Conservation (phyloP, 805 yeast species). For the Candida incommunis region DNA sequence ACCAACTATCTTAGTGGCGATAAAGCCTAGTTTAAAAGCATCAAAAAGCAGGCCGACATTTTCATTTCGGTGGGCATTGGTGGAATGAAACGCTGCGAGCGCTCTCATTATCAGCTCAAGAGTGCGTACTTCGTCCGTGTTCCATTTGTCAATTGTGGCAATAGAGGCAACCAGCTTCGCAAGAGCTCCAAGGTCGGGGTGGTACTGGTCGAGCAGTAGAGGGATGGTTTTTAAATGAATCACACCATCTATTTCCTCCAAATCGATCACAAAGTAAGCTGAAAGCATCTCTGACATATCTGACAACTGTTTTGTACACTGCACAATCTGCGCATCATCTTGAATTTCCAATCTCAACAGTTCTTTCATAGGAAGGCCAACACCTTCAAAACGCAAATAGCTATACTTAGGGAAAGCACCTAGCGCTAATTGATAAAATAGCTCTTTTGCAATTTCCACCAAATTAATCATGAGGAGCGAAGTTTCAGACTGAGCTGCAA, state of each 20-base stretch:
- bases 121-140: conserved; percentile 49
- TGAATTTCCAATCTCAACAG: conserved; percentile 19
- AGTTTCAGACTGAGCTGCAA: conserved; percentile 77
- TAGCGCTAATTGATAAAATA: conserved; percentile 71
- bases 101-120: conserved; percentile 50
- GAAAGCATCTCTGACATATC: conserved; percentile 62
- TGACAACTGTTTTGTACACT: conserved; percentile 17
- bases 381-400: conserved; percentile 25
- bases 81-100: conserved; percentile 60
- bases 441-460: conserved; percentile 47
- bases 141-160: conserved; percentile 46
- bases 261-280: conserved; percentile 58
- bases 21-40: conserved; percentile 39
- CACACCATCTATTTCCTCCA: conserved; percentile 21
- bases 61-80: conserved; percentile 33
- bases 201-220: conserved; percentile 45
- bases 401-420: conserved; percentile 79
- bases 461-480: conserved; percentile 70
- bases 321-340: conserved; percentile 2
- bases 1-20: conserved; percentile 44
- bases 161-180: conserved; percentile 53
- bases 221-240: conserved; percentile 43
- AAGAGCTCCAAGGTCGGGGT: conserved; percentile 49
- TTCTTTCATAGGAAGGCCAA: conserved; percentile 22
- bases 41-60: conserved; percentile 40